phyloP scores from a whole-genome alignment of 768 basidiomycete genomes.

The Mycena galopus region DNA sequence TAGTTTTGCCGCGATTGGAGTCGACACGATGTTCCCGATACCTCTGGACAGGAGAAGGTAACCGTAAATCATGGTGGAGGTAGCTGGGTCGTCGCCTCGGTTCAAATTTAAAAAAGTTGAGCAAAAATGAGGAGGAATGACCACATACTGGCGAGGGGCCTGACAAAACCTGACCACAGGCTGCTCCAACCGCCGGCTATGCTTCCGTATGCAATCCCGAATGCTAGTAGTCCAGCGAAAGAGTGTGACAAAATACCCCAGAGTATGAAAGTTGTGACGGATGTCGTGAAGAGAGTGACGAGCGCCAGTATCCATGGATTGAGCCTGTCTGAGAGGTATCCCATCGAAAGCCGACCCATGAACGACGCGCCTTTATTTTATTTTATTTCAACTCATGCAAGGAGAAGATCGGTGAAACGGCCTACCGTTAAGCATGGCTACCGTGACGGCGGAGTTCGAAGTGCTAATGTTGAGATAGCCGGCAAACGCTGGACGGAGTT shows the following conservation, averaged over 20 bases:
- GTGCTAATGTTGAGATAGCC: constrained; percentile 37
- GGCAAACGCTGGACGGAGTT: constrained; percentile 40
- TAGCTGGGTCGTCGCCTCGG: constrained; percentile 42
- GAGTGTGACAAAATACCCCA: constrained; percentile 47
- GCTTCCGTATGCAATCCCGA: constrained; percentile 42
- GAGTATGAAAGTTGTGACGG: constrained; percentile 43
- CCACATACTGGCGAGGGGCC: constrained; percentile 39
- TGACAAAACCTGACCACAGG: constrained; percentile 43
- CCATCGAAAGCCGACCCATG: constrained; percentile 42
- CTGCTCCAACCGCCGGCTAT: constrained; percentile 45
- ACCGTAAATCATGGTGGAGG: constrained; percentile 40
- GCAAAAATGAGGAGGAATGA: not conserved
- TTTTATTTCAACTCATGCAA: not conserved
- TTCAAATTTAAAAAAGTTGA: not conserved
- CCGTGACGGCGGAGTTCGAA: constrained; percentile 39
- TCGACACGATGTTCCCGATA: constrained; percentile 47
- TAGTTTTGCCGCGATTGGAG: constrained; percentile 38
- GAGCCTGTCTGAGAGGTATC: constrained; percentile 43
- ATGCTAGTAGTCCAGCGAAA: constrained; percentile 42
- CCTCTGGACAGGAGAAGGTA: constrained; percentile 44
- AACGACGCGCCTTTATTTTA: constrained; percentile 37
- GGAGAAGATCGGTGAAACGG: not conserved
- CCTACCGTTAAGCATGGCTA: constrained; percentile 44
- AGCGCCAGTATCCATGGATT: constrained; percentile 39
- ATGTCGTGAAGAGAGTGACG: constrained; percentile 35